phyloP scores from a whole-genome alignment of 2,329 filamentous ascomycete genomes.

The Saccharata proteae region DNA sequence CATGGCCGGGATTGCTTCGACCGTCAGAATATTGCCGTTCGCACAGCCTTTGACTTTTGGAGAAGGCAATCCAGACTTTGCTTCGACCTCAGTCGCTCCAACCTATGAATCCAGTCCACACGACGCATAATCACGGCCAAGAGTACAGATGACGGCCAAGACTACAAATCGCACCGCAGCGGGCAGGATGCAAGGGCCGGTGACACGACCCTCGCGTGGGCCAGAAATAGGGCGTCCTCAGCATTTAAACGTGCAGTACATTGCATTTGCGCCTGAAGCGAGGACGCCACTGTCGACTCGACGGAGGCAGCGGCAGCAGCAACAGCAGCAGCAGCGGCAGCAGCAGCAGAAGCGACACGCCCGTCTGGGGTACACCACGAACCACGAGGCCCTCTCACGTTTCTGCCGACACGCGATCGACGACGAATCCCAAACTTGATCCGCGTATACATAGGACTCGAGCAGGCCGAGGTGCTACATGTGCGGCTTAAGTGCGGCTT shows the following conservation, averaged over 20 bases:
- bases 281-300: constrained; percentile 6
- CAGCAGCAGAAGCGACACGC: constrained; percentile 2
- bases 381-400: constrained; percentile 6
- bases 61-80: no score
- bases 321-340: constrained; percentile 1
- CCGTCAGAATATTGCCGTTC: no score
- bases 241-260: constrained; percentile 7
- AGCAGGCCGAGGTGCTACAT: no score
- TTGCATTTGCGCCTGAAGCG: constrained; percentile 1
- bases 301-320: constrained; percentile 3
- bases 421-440: constrained; percentile 5
- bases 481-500: no score
- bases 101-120: no score
- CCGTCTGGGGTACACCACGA: constrained; percentile 4
- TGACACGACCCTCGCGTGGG: constrained; percentile 9
- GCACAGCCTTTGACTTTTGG: no score
- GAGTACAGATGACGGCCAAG: no score
- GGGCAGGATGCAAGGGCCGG: constrained; percentile 9
- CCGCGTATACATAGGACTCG: no score
- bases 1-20: no score
- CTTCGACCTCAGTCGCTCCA: no score
- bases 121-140: no score
- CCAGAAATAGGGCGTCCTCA: constrained; percentile 6
- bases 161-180: no score
- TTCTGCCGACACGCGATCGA: constrained; percentile 6